These are phyloP conservation scores for Licmophora abbreviata DNA, from an alignment of 108 stramenopile genomes.

Conservation along the genomic window DNA sequence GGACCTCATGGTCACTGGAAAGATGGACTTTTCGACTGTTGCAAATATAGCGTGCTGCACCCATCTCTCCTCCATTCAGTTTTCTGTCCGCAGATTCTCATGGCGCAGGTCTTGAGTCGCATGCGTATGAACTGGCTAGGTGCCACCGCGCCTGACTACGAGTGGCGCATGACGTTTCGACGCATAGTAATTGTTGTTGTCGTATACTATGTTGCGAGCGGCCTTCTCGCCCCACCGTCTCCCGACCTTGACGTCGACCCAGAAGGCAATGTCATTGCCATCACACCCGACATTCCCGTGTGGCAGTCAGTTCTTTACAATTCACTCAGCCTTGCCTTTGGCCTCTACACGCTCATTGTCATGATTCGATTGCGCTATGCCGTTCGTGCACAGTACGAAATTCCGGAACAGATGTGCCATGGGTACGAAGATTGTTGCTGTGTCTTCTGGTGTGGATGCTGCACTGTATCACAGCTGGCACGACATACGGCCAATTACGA, in stretches of 20 bases:
- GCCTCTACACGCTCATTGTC: constrained; percentile 11
- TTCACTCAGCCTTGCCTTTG: constrained; percentile 2
- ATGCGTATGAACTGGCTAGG: constrained; percentile 27
- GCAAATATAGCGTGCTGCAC: constrained; percentile 19
- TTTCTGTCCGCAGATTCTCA: constrained; percentile 23
- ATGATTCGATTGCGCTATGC: constrained; percentile 3
- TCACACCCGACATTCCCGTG: constrained; percentile 2
- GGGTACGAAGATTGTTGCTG: constrained; percentile 24
- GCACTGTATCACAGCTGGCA: constrained; percentile 27
- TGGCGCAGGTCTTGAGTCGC: constrained; percentile 29
- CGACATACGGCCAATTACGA: constrained; percentile 37
- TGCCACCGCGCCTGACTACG: constrained; percentile 1
- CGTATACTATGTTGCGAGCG: not conserved
- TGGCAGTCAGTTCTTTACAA: constrained; percentile 19
- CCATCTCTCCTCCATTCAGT: constrained; percentile 21
- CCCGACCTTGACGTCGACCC: constrained; percentile 1
- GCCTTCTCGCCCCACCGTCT: not conserved
- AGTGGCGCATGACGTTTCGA: constrained; percentile 20
- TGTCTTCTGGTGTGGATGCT: constrained; percentile 24
- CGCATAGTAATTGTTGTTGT: constrained; percentile 7
- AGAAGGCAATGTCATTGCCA: not conserved
- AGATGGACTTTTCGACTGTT: constrained; percentile 26
- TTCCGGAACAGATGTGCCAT: constrained; percentile 10
- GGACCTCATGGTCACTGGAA: constrained; percentile 11
- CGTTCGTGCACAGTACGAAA: constrained; percentile 18